These are phyloP conservation scores for Pseudohalonectria lignicola DNA, from an alignment of 2,329 filamentous ascomycete genomes.

Conservation along the genomic window DNA sequence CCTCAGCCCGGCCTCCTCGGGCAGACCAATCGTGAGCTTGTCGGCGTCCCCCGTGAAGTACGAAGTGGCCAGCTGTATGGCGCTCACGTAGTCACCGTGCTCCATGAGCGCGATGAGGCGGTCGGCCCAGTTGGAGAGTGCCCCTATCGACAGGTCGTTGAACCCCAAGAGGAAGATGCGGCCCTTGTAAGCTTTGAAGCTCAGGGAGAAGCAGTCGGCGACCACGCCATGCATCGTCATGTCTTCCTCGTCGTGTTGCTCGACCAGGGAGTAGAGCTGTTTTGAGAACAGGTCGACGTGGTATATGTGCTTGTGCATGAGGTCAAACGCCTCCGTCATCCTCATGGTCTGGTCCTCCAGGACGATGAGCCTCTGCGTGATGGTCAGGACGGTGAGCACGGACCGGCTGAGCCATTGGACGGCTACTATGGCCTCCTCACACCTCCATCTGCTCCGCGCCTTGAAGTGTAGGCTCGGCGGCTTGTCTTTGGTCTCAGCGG, in stretches of 20 bases:
- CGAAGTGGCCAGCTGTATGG: slow-evolving; percentile 79
- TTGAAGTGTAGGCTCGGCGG: slow-evolving; percentile 70
- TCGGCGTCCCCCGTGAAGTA: slow-evolving; percentile 91
- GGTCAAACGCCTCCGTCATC: slow-evolving; percentile 88
- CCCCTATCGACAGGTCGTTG: slow-evolving; percentile 83
- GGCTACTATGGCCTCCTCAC: slow-evolving; percentile 89
- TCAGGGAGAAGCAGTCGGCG: slow-evolving; percentile 97
- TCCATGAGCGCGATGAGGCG: slow-evolving; percentile 90
- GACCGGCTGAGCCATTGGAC: slow-evolving; percentile 96
- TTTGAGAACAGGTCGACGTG: slow-evolving; percentile 83
- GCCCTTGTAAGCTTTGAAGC: slow-evolving; percentile 90
- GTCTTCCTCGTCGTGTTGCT: slow-evolving; percentile 80
- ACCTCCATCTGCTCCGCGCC: slow-evolving; percentile 79
- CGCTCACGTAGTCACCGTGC: slow-evolving; percentile 86
- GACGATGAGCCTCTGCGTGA: slow-evolving; percentile 86
- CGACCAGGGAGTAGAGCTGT: slow-evolving; percentile 75
- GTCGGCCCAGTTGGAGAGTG: slow-evolving; percentile 95
- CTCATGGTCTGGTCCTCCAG: slow-evolving; percentile 75
- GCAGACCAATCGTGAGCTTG: slow-evolving; percentile 85
- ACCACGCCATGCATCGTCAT: slow-evolving; percentile 88
- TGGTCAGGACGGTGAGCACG: slow-evolving; percentile 81
- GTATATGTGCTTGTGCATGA: slow-evolving; percentile 85
- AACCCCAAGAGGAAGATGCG: slow-evolving; percentile 87
- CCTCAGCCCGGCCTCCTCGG: slow-evolving; percentile 66
- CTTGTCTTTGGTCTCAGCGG: slow-evolving; percentile 60